phyloP scores from a whole-genome alignment of 495 filamentous ascomycete species.

The Glonium stellatum region DNA sequence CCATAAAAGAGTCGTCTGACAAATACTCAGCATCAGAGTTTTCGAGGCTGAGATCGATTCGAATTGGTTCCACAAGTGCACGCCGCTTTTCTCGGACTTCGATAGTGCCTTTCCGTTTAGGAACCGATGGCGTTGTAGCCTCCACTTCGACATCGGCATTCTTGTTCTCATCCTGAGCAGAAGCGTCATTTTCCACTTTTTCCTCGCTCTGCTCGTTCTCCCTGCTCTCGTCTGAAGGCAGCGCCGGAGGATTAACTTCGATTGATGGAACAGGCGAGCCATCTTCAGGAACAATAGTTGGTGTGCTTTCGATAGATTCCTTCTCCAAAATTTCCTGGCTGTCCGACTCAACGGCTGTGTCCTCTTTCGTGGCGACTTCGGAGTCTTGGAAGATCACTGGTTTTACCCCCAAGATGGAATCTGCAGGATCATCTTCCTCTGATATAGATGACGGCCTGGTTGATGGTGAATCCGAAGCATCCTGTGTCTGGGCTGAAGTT shows the following conservation, averaged over 20 bases:
- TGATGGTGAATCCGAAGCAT: conserved; percentile 22
- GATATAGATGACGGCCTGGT: conserved; percentile 30
- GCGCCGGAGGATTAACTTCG: conserved; percentile 1
- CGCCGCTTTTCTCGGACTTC: conserved; percentile 28
- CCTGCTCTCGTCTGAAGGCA: background rate
- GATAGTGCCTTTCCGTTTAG: conserved; percentile 9
- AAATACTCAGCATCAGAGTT: conserved; percentile 52
- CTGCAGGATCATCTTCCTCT: conserved; percentile 15
- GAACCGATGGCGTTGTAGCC: conserved; percentile 3
- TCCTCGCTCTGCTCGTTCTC: conserved; percentile 14
- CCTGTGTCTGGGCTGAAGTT: conserved; percentile 25
- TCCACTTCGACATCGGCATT: background rate
- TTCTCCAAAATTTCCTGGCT: conserved; percentile 12
- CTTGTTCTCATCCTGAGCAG: background rate
- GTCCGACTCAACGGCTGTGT: background rate
- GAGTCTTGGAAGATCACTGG: background rate
- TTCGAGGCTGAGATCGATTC: conserved; percentile 29
- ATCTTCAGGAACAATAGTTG: conserved; percentile 24
- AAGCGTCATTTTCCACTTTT: conserved; percentile 2
- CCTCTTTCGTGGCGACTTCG: background rate
- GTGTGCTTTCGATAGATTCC: conserved; percentile 24
- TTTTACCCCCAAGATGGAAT: conserved; percentile 1
- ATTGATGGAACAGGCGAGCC: conserved; percentile 11
- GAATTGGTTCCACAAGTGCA: conserved; percentile 32
- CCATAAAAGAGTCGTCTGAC: conserved; percentile 84